Conservation (phyloP, 2,329 filamentous ascomycete genomes). For the Diaporthe aspalathi region DNA sequence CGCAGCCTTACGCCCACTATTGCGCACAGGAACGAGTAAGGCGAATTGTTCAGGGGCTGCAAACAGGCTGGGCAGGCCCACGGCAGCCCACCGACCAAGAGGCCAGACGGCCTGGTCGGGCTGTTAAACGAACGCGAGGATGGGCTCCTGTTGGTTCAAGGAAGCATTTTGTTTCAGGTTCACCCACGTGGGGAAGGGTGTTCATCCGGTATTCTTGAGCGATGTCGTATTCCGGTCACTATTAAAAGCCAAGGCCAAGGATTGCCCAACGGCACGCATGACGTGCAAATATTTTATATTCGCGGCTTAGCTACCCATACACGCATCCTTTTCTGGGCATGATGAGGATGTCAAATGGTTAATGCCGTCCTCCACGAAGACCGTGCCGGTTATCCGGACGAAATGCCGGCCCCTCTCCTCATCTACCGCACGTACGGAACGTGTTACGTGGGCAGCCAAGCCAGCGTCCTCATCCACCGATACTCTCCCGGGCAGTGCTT, state of each 20-base stretch:
- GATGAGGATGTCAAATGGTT: neutral
- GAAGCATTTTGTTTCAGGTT: slow-evolving; percentile 7
- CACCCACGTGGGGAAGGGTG: slow-evolving; percentile 10
- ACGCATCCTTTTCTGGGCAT: neutral
- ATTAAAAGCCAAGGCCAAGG: slow-evolving; percentile 14
- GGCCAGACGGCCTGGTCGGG: neutral
- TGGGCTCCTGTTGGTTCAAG: neutral
- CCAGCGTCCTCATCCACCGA: neutral
- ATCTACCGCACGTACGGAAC: too few species aligned
- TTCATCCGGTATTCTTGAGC: neutral
- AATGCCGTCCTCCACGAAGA: neutral
- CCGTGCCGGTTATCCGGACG: neutral
- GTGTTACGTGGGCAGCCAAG: too few species aligned
- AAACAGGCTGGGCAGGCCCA: neutral
- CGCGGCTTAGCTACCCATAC: neutral
- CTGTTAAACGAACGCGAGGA: neutral
- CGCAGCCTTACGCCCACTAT: slow-evolving; percentile 6
- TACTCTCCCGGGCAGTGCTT: too few species aligned
- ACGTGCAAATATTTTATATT: slow-evolving; percentile 8
- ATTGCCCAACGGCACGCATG: slow-evolving; percentile 1
- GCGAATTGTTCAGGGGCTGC: slow-evolving; percentile 15
- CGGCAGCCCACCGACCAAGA: slow-evolving; percentile 12
- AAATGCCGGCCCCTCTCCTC: neutral
- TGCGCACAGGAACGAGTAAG: slow-evolving; percentile 3
- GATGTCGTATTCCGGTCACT: slow-evolving; percentile 11